Conservation (phyloP, 768 basidiomycete species). For the Tulasnella sp. region DNA sequence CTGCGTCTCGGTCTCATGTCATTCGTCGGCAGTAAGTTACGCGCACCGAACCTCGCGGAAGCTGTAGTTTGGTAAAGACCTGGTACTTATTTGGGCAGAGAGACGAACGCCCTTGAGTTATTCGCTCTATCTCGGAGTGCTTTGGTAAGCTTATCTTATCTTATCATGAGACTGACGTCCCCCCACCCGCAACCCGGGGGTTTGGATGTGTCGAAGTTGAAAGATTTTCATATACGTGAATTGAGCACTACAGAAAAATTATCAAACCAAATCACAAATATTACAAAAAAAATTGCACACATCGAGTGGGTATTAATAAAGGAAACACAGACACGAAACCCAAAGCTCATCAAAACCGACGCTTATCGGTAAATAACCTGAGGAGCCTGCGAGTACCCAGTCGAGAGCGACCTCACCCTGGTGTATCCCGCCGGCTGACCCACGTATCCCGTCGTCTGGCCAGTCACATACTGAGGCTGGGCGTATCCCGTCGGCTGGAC, state of each 20-base stretch:
- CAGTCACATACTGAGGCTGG: background rate
- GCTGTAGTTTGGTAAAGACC: too few relatives aligned
- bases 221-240: background rate
- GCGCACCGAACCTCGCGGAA: too few relatives aligned
- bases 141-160: too few relatives aligned
- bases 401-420: constrained; percentile 22
- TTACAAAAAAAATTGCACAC: background rate
- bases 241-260: background rate
- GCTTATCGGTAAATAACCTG: background rate
- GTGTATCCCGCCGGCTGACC: constrained; percentile 12
- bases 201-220: too few relatives aligned
- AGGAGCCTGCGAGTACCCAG: constrained; percentile 19
- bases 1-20: too few relatives aligned
- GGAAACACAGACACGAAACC: background rate
- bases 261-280: background rate
- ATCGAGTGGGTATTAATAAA: background rate
- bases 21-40: too few relatives aligned
- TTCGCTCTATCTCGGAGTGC: too few relatives aligned
- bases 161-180: background rate
- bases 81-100: too few relatives aligned
- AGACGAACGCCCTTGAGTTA: too few relatives aligned
- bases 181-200: too few relatives aligned
- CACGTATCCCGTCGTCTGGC: constrained; percentile 7
- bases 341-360: background rate
- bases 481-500: background rate